Conservation (phyloP, 1,139 yeast genomes). For the Nakaseomyces glabratus region DNA sequence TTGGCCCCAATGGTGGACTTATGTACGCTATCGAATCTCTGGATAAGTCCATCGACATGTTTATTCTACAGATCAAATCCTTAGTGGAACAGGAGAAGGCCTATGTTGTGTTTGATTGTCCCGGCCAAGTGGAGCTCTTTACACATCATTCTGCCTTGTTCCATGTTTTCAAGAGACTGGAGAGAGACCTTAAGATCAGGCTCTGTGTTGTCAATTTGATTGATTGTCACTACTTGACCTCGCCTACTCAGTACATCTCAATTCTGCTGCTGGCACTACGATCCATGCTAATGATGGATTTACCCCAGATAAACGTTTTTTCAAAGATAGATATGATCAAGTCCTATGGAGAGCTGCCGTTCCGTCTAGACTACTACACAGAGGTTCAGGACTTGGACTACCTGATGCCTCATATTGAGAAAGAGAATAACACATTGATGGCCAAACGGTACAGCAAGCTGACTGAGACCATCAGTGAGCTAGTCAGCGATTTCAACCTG, state of each 20-base stretch:
- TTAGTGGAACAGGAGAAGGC: constrained; percentile 52
- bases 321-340: constrained; percentile 80
- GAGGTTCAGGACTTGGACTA: constrained; percentile 79
- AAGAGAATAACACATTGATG: constrained; percentile 44
- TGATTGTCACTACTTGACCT: constrained; percentile 76
- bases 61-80: constrained; percentile 49
- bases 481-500: constrained; percentile 78
- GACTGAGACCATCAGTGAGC: constrained; percentile 70
- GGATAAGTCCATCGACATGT: constrained; percentile 46
- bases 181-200: constrained; percentile 57
- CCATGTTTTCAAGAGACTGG: constrained; percentile 60
- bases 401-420: constrained; percentile 58
- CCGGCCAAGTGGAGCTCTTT: constrained; percentile 94
- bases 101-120: constrained; percentile 87
- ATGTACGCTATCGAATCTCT: constrained; percentile 78
- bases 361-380: constrained; percentile 76
- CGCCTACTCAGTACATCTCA: constrained; percentile 89
- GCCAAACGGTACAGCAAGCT: constrained; percentile 58
- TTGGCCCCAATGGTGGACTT: constrained; percentile 95
- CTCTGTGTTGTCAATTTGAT: constrained; percentile 80
- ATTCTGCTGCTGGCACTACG: constrained; percentile 71
- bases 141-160: constrained; percentile 83
- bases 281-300: constrained; percentile 84
- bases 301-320: constrained; percentile 88
- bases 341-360: constrained; percentile 59